These are phyloP conservation scores for Graphilbum fragrans DNA, from an alignment of 2,329 filamentous ascomycete genomes.

Conservation along the genomic window DNA sequence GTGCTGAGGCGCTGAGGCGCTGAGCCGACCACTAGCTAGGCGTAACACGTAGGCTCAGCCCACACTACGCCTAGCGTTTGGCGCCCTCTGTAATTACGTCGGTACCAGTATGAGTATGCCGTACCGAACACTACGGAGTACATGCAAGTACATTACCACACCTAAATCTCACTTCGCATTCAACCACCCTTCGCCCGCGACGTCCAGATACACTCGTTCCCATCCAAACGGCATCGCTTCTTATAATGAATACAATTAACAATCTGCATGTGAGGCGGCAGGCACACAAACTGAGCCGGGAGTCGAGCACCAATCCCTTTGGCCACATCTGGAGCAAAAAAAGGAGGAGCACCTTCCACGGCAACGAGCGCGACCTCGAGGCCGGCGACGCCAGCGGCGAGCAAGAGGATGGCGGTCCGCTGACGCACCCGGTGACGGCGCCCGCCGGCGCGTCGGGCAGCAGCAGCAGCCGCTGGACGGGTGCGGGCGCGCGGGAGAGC, in stretches of 20 bases:
- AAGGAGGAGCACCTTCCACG: conserved; percentile 17
- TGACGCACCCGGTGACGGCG: conserved; percentile 18
- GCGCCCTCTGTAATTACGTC: too few species aligned
- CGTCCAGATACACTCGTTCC: too few species aligned
- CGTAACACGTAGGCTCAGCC: too few species aligned
- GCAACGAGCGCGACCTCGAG: conserved; percentile 20
- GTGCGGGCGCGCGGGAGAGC: neutral
- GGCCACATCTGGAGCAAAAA: conserved; percentile 25
- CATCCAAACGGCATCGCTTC: neutral
- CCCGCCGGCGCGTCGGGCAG: neutral
- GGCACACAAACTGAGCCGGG: conserved; percentile 29
- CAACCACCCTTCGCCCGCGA: too few species aligned
- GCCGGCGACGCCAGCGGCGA: conserved; percentile 13
- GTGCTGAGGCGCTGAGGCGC: too few species aligned
- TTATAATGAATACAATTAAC: conserved; percentile 26
- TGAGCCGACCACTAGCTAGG: too few species aligned
- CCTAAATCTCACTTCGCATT: too few species aligned
- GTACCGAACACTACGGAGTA: too few species aligned
- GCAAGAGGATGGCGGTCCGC: conserved; percentile 15
- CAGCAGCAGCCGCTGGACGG: neutral
- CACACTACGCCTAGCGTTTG: too few species aligned
- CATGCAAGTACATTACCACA: too few species aligned
- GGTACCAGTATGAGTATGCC: too few species aligned
- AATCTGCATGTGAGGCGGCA: conserved; percentile 29
- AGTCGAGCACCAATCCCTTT: conserved; percentile 29